Base-by-base conservation (phyloP, 805 yeast species). In the Yarrowia keelungensis region DNA sequence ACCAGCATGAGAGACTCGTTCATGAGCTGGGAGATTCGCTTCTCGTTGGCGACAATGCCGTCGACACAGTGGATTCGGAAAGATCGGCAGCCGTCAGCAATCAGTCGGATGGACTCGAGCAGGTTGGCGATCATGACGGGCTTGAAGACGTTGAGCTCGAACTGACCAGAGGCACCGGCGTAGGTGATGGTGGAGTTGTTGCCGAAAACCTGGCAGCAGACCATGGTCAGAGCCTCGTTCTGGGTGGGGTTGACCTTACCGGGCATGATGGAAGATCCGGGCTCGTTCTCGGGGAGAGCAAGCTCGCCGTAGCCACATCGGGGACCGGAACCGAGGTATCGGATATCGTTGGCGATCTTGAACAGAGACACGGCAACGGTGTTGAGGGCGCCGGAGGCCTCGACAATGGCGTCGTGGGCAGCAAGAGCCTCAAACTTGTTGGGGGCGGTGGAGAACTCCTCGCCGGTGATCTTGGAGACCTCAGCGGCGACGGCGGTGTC, bases 211-310 rank as follows among this genome's bases (percentile, higher is more conserved):
- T 95, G 99, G 72, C 95, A 87, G 79, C 97, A 92, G 71, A 94
- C 97, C 97, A 95, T 96, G 72, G 98, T 95, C 79, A 95, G 83
- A 68, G 99, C 99, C 85, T 95, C 99, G 81, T 93, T 93, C 84
- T 95, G 99, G 69, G 99, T 95, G 73, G 99, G 99, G 86, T 95
- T 95, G 72, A 95, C 98, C 84, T 95, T 95, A 79, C 99, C 99
- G 67, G 99, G 99, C 99, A 95, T 95, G 81, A 95, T 95, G 38
- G 98, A 92, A 70, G 98, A 92, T 77, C 99, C 99, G 69, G 99
- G 99, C 84, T 95, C 99, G 81, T 95, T 95, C 84, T 94, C 98
- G 72, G 99, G 99, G 75, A 95, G 84, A 36, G 92, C 78, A 74
- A 95, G 87, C 82, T 95, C 99, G 69, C 98, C 98, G 82, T 95